Conservation (phyloP, 257 asterid genomes). For the Primulina tabacum region DNA sequence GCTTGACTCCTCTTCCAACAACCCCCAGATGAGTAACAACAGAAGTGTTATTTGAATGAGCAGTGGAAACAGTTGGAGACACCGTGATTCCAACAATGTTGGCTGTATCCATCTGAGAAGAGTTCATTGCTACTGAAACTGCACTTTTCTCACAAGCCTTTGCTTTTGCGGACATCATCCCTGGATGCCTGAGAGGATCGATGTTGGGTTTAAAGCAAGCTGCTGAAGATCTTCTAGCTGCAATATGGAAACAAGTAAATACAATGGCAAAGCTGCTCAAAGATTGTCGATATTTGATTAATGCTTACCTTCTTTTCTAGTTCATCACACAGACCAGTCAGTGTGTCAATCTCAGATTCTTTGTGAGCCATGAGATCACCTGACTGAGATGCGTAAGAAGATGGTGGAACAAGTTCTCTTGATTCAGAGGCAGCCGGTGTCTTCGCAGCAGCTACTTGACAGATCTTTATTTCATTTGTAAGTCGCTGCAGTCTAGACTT, state of each 20-base stretch:
- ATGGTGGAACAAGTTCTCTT: conserved; percentile 35
- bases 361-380: conserved; percentile 38
- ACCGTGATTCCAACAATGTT: conserved; percentile 39
- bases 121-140: conserved; percentile 38
- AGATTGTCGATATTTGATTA: background rate
- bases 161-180: conserved; percentile 57
- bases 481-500: conserved; percentile 70
- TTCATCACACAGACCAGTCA: conserved; percentile 63
- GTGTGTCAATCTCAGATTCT: conserved; percentile 73
- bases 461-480: conserved; percentile 38
- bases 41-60: conserved; percentile 54
- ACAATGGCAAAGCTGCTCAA: background rate
- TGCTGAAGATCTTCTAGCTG: conserved; percentile 98
- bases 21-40: conserved; percentile 87
- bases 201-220: conserved; percentile 63
- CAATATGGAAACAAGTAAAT: conserved; percentile 22
- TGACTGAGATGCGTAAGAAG: conserved; percentile 39
- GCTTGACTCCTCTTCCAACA: conserved; percentile 96
- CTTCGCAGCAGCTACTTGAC: conserved; percentile 30
- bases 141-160: conserved; percentile 37
- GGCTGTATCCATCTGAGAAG: conserved; percentile 49
- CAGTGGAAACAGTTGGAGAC: conserved; percentile 61
- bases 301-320: conserved; percentile 79
- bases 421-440: conserved; percentile 34
- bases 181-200: conserved; percentile 68